Base-by-base conservation (phyloP, 1,284 basidiomycete species). In the Puccinia horiana region DNA sequence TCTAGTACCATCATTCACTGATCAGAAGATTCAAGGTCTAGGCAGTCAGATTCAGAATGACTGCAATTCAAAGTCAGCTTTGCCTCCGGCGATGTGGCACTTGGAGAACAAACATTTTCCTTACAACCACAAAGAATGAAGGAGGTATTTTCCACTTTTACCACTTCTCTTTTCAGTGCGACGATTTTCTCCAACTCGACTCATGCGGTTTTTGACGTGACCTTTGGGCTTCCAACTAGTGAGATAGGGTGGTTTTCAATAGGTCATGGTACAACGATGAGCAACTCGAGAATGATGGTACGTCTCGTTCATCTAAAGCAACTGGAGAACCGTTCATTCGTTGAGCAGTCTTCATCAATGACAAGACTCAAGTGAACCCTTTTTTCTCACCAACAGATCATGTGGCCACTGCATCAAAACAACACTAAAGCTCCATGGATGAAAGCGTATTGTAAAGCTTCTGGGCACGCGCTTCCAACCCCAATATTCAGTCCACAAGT, bases 231-330 rank as follows among this genome's bases (percentile, higher is more conserved):
- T 72, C 40, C 52, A 11, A 40, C 16, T n/a, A 42, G 26, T 73
- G 49, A 73, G 70, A 47, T 81, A 4, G 78, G 78, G 23, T 81
- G 78, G 78, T 58, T 81, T 44, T 54, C 78, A 32, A 73, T 81
- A 23, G 78, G 78, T 11, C 78, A 81, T 81, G 78, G 78, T 4
- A 81, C 78, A 5, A 52, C 65, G 35, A 81, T 81, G 78, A 81
- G 78, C 42, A 81, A 81, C 37, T 81, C 78, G 26, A 70, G 69
- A n/a, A 81, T 81, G 78, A 81, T 81, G 78, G 78, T 81, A 61
- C n/a, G 78, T 42, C 20, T 44, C 32, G 12, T 58, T 23, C 44
- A 73, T 32, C 1, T 16, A 26, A 49, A n/a, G 44, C 42, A 32
- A 32, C 14, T 52, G 20, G 44, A 73, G 35, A 18, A 11, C 4